Conservation (phyloP, 768 basidiomycete genomes). For the Calocybe indica region DNA sequence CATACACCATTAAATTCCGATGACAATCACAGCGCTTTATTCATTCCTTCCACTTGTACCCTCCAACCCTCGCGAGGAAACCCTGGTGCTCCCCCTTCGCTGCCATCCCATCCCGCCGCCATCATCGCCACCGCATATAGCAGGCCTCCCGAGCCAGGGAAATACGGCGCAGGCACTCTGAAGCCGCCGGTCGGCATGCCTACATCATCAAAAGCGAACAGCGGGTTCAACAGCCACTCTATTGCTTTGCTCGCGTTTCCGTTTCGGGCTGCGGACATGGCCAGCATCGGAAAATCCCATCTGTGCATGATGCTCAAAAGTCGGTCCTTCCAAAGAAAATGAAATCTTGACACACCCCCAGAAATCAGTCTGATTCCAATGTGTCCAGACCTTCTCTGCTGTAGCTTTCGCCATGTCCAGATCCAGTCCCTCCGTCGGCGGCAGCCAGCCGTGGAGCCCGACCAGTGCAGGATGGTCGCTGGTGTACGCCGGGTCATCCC, state of each 20-base stretch:
- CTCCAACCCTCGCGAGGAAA: conserved; percentile 25
- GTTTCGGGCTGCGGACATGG: conserved; percentile 56
- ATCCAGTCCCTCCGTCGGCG: conserved; percentile 41
- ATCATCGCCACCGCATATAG: conserved; percentile 51
- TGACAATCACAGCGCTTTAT: conserved; percentile 9
- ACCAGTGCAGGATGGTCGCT: conserved; percentile 56
- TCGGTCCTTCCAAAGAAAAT: neutral
- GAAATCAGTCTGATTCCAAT: conserved; percentile 49
- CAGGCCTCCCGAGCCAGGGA: conserved; percentile 50
- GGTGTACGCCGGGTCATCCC: conserved; percentile 43
- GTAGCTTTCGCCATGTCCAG: conserved; percentile 40
- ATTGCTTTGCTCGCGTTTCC: conserved; percentile 43
- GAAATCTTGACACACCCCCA: conserved; percentile 37
- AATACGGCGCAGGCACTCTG: conserved; percentile 52
- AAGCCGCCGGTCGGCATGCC: conserved; percentile 56
- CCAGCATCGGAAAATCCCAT: conserved; percentile 62
- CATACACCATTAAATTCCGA: too few species aligned
- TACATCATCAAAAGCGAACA: conserved; percentile 53
- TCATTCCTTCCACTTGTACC: conserved; percentile 15
- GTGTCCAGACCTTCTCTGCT: conserved; percentile 45
- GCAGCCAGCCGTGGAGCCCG: conserved; percentile 54
- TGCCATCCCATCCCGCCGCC: conserved; percentile 51
- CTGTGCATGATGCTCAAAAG: conserved; percentile 17
- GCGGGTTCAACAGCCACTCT: conserved; percentile 48
- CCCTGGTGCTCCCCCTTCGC: conserved; percentile 15